These are phyloP conservation scores for Tirmania nivea DNA, from an alignment of 495 filamentous ascomycete species.

Conservation along the genomic window DNA sequence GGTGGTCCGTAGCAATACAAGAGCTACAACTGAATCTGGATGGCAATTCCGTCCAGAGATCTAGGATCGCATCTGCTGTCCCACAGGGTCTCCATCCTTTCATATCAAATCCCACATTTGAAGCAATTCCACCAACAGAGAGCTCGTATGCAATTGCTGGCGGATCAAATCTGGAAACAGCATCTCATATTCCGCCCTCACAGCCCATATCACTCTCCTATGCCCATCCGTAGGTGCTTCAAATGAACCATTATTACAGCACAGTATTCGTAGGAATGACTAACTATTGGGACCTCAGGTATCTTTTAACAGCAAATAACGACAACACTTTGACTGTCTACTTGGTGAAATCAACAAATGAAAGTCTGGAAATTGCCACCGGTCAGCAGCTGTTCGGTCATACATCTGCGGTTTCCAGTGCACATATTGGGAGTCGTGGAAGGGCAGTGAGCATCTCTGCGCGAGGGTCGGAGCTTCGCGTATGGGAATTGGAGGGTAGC, in stretches of 20 bases:
- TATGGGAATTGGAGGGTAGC: conserved; percentile 83
- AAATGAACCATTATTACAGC: neutral
- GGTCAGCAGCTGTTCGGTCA: conserved; percentile 80
- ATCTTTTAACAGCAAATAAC: conserved; percentile 64
- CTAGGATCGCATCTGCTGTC: conserved; percentile 27
- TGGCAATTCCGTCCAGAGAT: conserved; percentile 13
- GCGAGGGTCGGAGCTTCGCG: conserved; percentile 62
- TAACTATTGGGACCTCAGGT: conserved; percentile 59
- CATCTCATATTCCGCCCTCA: conserved; percentile 11
- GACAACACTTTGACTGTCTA: conserved; percentile 88
- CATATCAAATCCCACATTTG: too few species aligned
- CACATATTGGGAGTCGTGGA: conserved; percentile 65
- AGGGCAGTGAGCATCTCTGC: conserved; percentile 77
- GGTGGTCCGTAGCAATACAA: conserved; percentile 81
- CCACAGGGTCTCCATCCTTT: conserved; percentile 1
- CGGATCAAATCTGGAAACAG: conserved; percentile 11
- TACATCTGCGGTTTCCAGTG: conserved; percentile 71
- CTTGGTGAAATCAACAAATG: conserved; percentile 51
- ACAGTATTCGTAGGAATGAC: conserved; percentile 14
- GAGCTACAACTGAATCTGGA: conserved; percentile 42
- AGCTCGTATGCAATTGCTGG: conserved; percentile 27
- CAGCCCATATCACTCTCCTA: conserved; percentile 19
- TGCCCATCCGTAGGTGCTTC: conserved; percentile 16
- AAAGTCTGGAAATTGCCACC: conserved; percentile 43
- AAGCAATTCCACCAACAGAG: conserved; percentile 20